These are phyloP conservation scores for Malassezia slooffiae DNA, from an alignment of 1,284 basidiomycete species.

Conservation along the genomic window DNA sequence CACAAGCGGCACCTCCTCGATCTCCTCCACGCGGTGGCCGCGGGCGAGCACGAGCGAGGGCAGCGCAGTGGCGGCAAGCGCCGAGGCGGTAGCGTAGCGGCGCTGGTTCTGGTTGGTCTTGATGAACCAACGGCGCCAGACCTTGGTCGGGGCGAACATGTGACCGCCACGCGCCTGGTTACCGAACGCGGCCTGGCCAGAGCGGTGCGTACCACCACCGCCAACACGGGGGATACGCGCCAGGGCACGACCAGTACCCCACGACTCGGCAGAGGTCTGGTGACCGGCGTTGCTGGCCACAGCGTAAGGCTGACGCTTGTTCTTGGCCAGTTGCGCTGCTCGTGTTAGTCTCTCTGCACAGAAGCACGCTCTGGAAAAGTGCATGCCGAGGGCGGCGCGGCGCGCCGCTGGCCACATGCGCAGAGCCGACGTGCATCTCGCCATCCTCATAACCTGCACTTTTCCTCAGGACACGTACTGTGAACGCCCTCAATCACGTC, in stretches of 20 bases:
- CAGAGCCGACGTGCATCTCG: not conserved
- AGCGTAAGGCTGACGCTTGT: slow-evolving; percentile 93
- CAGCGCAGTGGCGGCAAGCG: slow-evolving; percentile 91
- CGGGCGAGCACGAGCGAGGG: slow-evolving; percentile 97
- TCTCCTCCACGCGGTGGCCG: slow-evolving; percentile 95
- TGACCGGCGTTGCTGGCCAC: slow-evolving; percentile 96
- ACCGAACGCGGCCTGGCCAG: slow-evolving; percentile 94
- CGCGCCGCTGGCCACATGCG: too few relatives aligned
- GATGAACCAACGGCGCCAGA: slow-evolving; percentile 99
- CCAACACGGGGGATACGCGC: slow-evolving; percentile 99
- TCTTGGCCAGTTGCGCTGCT: slow-evolving; percentile 93
- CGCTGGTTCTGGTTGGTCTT: slow-evolving; percentile 99
- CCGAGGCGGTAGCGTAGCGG: slow-evolving; percentile 94
- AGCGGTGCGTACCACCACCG: slow-evolving; percentile 95
- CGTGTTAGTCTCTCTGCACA: slow-evolving; percentile 11
- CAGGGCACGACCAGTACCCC: slow-evolving; percentile 99
- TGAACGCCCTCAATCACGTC: slow-evolving; percentile 97
- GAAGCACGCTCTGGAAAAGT: not conserved
- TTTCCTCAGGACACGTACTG: slow-evolving; percentile 59
- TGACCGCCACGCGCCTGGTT: slow-evolving; percentile 64
- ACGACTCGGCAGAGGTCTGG: slow-evolving; percentile 97
- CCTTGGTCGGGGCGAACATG: slow-evolving; percentile 99
- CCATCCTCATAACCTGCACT: not conserved
- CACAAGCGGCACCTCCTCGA: slow-evolving; percentile 94
- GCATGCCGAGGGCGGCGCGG: not conserved